phyloP scores from a whole-genome alignment of 352 stramenopile species.

The Pythium dissotocum region DNA sequence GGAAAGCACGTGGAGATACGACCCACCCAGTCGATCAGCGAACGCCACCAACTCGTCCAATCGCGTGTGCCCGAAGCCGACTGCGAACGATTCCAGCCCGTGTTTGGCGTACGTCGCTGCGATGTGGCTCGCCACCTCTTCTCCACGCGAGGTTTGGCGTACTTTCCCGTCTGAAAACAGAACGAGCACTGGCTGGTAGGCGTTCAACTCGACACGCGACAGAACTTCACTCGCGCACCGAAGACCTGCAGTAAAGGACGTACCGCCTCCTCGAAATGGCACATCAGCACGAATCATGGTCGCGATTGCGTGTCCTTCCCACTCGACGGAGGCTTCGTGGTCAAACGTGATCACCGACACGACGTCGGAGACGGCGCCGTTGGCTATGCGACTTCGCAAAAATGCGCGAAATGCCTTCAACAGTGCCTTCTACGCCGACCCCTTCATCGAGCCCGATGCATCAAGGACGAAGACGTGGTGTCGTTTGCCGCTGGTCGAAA shows the following conservation, averaged over 20 bases:
- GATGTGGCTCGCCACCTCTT: constrained; percentile 59
- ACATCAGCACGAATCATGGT: constrained; percentile 33
- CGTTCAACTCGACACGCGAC: constrained; percentile 58
- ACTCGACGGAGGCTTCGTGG: constrained; percentile 39
- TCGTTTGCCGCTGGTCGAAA: constrained; percentile 45
- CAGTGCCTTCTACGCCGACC: constrained; percentile 55
- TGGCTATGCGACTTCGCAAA: constrained; percentile 60
- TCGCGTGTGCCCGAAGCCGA: constrained; percentile 74
- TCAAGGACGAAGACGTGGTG: constrained; percentile 85
- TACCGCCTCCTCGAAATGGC: constrained; percentile 47
- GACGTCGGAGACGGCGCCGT: constrained; percentile 54
- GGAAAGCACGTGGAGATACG: constrained; percentile 64
- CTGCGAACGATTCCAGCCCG: constrained; percentile 55
- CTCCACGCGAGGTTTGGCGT: constrained; percentile 39
- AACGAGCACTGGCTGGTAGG: constrained; percentile 67
- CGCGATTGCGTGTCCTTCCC: constrained; percentile 56
- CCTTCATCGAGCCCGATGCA: constrained; percentile 71
- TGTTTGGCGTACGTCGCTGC: constrained; percentile 54
- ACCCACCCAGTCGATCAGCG: constrained; percentile 49
- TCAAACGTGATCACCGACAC: constrained; percentile 78
- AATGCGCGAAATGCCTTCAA: constrained; percentile 61
- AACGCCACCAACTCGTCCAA: constrained; percentile 56
- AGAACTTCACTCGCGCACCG: constrained; percentile 63
- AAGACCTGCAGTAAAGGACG: constrained; percentile 53
- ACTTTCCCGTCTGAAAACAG: constrained; percentile 82